Percentiles rank a stretch among this genome's conserved stretches.
These are phyloP conservation scores for Anthracocystis walkeri DNA, from an alignment of 1,284 basidiomycete species.

Conservation along the genomic window DNA sequence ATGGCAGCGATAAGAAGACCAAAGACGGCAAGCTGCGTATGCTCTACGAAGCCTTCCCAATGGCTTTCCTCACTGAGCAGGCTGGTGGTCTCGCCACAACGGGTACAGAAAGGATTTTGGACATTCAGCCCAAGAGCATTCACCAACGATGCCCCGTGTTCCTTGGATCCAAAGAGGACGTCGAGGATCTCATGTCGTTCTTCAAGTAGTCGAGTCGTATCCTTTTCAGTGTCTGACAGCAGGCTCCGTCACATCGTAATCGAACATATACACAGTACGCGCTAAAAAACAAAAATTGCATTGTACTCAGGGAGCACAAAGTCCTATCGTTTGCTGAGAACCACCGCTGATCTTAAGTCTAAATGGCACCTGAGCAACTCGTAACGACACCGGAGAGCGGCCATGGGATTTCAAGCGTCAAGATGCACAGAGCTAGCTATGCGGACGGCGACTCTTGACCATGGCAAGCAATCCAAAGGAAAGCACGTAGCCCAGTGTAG, in stretches of 20 bases:
- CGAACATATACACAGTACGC: too few species aligned
- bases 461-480: constrained; percentile 32
- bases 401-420: too few species aligned
- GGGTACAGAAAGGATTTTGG: constrained; percentile 89
- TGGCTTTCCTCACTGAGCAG: constrained; percentile 96
- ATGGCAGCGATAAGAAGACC: constrained; percentile 97
- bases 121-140: constrained; percentile 87
- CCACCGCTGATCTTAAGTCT: too few species aligned
- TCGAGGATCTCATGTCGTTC: constrained; percentile 75
- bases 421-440: too few species aligned
- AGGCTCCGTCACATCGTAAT: too few species aligned
- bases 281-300: too few species aligned
- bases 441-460: constrained; percentile 10
- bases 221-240: too few species aligned
- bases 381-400: too few species aligned
- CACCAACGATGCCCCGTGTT: constrained; percentile 95
- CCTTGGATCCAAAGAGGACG: constrained; percentile 93
- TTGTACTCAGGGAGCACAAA: too few species aligned
- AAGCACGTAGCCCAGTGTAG: constrained; percentile 31
- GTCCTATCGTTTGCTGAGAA: too few species aligned
- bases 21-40: constrained; percentile 94
- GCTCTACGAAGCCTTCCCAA: constrained; percentile 99
- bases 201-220: not conserved
- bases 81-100: constrained; percentile 97
- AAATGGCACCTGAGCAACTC: too few species aligned